Evolutionary conservation across 805 yeast species (phyloP), one percentile per base, ranked within the genome.

Genomic region (Wickerhamiella kurtzmanii): DNA sequence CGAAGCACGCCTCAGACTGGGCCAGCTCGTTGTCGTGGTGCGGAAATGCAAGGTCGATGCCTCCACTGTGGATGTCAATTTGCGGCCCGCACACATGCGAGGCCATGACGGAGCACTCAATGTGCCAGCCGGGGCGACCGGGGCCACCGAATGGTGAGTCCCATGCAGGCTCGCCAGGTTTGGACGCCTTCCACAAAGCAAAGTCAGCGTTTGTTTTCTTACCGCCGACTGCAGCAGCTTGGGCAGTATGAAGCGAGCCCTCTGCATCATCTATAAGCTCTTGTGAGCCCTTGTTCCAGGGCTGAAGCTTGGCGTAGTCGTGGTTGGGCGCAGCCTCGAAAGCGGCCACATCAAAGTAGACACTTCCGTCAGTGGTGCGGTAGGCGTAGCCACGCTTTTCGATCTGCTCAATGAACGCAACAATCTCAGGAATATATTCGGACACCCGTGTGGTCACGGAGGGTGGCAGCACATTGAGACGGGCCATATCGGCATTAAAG

Each of bases 71-170:
- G 55, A 92, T 85, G 64, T 92, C 98, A 74, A 92, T 82, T 49
- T 73, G 72, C 18, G 75, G 65, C 3, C 97, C 97, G 36, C 83
- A 73, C 42, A 88, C 74, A 55, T 87, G 94, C 45, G 87, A 75
- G 1, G 97, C 97, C 98, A 92, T 92, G 18, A 92, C 98, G 6
- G 96, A 87, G 73, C 98, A 92, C 67, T 92, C 98, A 63, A 92
- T 92, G 64, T 92, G 98, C 98, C 98, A 92, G 3, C 98, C 98
- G 13, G 98, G 98, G 64, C 98, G 80, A 45, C 98, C 98, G 49
- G 71, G 71, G 21, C 25, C 18, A 21, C 98, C 98, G 97, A 97
- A 92, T 22, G 89, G 88, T 2, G 96, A 85, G 4, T 72, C 75
- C 97, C 97, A 92, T 43, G 78, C 75, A 20, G 98, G 98, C 67